A percentile compares a stretch with the other conserved stretches of the same genome.
Conservation (phyloP, 345 rosid genomes). For the Pseudoturritis turrita region DNA sequence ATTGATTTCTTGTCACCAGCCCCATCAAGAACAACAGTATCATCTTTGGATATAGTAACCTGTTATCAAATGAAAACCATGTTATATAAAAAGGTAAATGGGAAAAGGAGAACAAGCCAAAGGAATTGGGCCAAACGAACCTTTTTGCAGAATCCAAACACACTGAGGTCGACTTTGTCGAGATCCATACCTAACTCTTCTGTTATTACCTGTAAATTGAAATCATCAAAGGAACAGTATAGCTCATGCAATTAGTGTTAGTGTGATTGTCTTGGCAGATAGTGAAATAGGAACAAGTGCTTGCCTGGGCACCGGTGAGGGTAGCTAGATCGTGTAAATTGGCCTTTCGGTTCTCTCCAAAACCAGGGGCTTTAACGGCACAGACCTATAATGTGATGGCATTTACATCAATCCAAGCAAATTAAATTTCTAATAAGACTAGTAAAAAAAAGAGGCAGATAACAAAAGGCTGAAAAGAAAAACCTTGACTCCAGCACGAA, state of each 20-base stretch:
- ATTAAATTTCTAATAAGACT: neutral
- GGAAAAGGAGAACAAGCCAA: neutral
- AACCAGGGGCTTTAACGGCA: slow-evolving; percentile 96
- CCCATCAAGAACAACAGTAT: slow-evolving; percentile 88
- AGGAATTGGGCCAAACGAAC: slow-evolving; percentile 29
- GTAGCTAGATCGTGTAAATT: slow-evolving; percentile 78
- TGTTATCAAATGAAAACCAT: neutral
- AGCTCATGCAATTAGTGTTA: neutral
- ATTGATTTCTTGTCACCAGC: slow-evolving; percentile 86
- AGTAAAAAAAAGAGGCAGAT: neutral
- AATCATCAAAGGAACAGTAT: neutral
- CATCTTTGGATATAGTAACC: slow-evolving; percentile 54
- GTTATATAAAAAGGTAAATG: neutral
- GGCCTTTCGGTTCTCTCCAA: slow-evolving; percentile 94
- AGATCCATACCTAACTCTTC: slow-evolving; percentile 96
- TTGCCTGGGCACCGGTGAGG: slow-evolving; percentile 89
- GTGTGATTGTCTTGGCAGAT: neutral
- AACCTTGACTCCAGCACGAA: slow-evolving; percentile 98
- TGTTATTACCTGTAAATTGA: slow-evolving; percentile 58
- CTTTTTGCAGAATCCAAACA: slow-evolving; percentile 95
- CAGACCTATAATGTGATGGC: slow-evolving; percentile 51
- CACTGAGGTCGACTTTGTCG: slow-evolving; percentile 73
- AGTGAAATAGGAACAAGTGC: slow-evolving; percentile 12
- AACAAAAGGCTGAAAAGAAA: slow-evolving; percentile 6
- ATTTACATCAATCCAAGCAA: neutral